Conservation (phyloP, 2,329 filamentous ascomycete genomes). For the Penicillium sp. region DNA sequence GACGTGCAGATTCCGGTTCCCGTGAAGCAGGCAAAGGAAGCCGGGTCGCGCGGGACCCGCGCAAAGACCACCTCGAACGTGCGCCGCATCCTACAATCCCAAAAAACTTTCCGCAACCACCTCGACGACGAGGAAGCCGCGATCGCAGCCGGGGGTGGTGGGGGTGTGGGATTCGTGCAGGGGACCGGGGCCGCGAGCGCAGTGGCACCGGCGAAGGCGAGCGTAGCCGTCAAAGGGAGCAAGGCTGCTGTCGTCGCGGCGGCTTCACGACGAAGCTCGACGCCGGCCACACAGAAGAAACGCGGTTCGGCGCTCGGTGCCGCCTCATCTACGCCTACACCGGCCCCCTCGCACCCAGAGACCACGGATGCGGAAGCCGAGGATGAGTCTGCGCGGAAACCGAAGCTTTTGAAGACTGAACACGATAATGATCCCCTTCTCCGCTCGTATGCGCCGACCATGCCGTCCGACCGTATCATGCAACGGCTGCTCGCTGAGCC, state of each 20-base stretch:
- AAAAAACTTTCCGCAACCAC: conserved; percentile 51
- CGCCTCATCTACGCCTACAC: conserved; percentile 12
- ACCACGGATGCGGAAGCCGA: conserved; percentile 15
- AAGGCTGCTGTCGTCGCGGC: conserved; percentile 10
- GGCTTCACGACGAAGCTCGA: conserved; percentile 27
- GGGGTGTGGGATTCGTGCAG: too few species aligned
- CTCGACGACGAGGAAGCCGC: conserved; percentile 52
- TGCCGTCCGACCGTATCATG: conserved; percentile 48
- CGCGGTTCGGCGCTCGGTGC: conserved; percentile 14
- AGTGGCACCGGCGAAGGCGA: conserved; percentile 1
- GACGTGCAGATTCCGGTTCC: conserved; percentile 71
- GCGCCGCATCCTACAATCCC: conserved; percentile 48
- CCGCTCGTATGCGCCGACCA: conserved; percentile 41
- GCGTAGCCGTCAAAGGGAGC: conserved; percentile 5
- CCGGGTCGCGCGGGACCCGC: conserved; percentile 33
- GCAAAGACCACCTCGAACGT: conserved; percentile 48
- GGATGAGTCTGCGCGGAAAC: conserved; percentile 11
- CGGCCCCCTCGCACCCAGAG: conserved; percentile 8
- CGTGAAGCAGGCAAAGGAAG: conserved; percentile 49
- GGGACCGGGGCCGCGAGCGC: too few species aligned
- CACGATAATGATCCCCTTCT: conserved; percentile 44
- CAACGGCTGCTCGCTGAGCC: conserved; percentile 46
- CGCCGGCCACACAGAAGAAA: conserved; percentile 24
- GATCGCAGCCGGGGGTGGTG: conserved; percentile 16
- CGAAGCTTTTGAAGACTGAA: conserved; percentile 35